A percentile compares a stretch with the other conserved stretches of the same genome.
These are phyloP conservation scores for Psilocybe azurescens DNA, from an alignment of 768 basidiomycete species.

Conservation along the genomic window DNA sequence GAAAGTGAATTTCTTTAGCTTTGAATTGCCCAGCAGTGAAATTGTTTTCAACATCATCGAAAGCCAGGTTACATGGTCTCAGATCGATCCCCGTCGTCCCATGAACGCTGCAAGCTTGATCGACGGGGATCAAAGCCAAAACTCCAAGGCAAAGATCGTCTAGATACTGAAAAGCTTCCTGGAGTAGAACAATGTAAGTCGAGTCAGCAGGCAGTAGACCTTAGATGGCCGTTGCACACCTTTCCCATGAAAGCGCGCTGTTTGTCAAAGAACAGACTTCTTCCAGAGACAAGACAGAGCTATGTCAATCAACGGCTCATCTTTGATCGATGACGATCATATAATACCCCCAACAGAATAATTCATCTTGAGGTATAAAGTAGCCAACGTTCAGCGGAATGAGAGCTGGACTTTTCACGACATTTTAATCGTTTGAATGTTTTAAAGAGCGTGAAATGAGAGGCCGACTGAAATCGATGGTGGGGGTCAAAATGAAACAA, in stretches of 20 bases:
- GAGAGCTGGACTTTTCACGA: not conserved
- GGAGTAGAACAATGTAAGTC: not conserved
- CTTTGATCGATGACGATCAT: conserved; percentile 1
- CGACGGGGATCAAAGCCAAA: conserved; percentile 17
- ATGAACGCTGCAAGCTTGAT: conserved; percentile 7
- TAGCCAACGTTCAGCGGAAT: not conserved
- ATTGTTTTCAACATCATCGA: too few relatives aligned
- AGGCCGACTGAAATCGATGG: conserved; percentile 15
- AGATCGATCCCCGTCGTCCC: not conserved
- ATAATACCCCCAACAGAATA: not conserved
- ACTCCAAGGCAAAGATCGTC: not conserved
- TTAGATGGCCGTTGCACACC: not conserved
- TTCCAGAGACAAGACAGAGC: not conserved
- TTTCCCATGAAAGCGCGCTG: not conserved
- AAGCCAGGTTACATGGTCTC: too few relatives aligned
- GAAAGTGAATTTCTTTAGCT: too few relatives aligned
- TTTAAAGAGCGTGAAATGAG: not conserved
- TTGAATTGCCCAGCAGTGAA: too few relatives aligned
- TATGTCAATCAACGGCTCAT: not conserved
- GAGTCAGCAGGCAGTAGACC: not conserved
- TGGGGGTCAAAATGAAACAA: conserved; percentile 17
- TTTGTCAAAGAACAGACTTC: not conserved
- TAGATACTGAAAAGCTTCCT: not conserved
- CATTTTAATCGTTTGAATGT: not conserved
- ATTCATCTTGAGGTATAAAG: not conserved